Conservation (phyloP, 73 alveolate genomes). For the Paramecium sexaurelia region DNA sequence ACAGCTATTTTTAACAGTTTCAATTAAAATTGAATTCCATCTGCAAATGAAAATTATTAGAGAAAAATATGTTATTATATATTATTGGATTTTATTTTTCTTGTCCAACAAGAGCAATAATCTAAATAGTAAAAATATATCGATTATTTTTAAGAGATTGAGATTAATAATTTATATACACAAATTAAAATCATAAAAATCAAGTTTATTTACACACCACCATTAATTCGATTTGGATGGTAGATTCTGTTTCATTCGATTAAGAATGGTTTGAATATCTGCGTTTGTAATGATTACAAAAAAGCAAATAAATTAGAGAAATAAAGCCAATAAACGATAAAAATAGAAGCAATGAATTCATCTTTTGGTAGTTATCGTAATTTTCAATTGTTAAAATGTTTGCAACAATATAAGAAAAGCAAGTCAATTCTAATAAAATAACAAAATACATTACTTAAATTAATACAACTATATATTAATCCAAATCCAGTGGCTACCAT, state of each 20-base stretch:
- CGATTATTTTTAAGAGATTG: no score
- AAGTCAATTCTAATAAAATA: background rate
- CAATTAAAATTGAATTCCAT: no score
- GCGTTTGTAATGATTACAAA: background rate
- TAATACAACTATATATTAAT: constrained; percentile 76
- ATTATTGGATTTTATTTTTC: no score
- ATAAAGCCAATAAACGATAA: background rate
- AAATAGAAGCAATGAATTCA: background rate
- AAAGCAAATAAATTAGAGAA: background rate
- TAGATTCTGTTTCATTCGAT: background rate
- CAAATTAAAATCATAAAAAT: background rate
- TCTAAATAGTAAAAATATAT: no score
- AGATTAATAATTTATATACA: background rate
- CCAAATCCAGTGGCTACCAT: constrained; percentile 93
- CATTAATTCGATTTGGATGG: background rate
- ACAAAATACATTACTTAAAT: constrained; percentile 13
- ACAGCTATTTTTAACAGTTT: no score
- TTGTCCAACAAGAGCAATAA: no score
- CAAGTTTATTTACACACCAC: background rate
- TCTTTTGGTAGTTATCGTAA: background rate
- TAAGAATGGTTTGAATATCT: background rate
- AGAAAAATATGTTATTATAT: no score
- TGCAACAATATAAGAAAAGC: background rate
- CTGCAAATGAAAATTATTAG: no score
- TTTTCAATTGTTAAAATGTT: background rate